phyloP scores from a whole-genome alignment of 2,329 filamentous ascomycete species.

The Exophiala oligosperma region DNA sequence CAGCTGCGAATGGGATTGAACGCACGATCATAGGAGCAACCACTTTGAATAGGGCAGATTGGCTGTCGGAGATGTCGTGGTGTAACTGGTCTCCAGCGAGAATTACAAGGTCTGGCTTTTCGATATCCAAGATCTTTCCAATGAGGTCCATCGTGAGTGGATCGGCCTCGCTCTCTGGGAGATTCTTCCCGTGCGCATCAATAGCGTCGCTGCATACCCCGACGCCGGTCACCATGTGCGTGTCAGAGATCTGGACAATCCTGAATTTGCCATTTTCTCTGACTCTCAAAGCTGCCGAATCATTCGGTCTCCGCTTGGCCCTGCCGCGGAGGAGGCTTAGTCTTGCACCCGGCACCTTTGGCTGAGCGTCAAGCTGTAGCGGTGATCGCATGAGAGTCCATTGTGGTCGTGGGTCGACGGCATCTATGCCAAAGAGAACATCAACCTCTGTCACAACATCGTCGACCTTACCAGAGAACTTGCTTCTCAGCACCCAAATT shows the following conservation, averaged over 20 bases:
- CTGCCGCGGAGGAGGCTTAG: conserved; percentile 33
- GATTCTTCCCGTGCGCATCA: conserved; percentile 35
- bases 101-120: conserved; percentile 19
- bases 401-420: conserved; percentile 36
- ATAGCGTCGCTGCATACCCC: conserved; percentile 35
- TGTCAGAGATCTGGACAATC: conserved; percentile 26
- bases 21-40: conserved; percentile 13
- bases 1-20: conserved; percentile 9
- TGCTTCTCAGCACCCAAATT: conserved; percentile 21
- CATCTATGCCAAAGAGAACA: conserved; percentile 27
- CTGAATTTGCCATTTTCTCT: conserved; percentile 12
- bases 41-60: conserved; percentile 32
- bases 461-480: conserved; percentile 29
- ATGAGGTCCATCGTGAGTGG: conserved; percentile 25
- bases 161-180: conserved; percentile 26
- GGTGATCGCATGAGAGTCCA: conserved; percentile 37
- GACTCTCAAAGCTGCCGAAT: conserved; percentile 28
- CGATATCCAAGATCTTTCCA: conserved; percentile 18
- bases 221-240: conserved; percentile 35
- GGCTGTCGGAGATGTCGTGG: conserved; percentile 33
- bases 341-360: conserved; percentile 38
- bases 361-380: conserved; percentile 37
- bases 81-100: conserved; percentile 20
- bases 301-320: conserved; percentile 30
- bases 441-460: conserved; percentile 17